Percentiles rank a stretch among this genome's conserved stretches.
Conservation (phyloP, 129 eudicot genomes). For the Centaurea solstitialis region DNA sequence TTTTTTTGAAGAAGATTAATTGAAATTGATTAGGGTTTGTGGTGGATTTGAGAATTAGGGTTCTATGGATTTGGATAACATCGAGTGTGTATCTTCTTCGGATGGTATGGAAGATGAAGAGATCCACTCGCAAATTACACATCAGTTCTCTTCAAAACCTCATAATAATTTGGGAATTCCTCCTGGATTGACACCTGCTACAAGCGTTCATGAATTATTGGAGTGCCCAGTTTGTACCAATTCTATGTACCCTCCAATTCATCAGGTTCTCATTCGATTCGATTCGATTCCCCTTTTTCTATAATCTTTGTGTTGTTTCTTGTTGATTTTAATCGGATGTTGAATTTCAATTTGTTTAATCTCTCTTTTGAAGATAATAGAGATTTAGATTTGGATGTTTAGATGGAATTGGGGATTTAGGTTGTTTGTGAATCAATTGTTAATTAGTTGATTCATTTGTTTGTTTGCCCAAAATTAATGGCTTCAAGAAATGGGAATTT, state of each 20-base stretch:
- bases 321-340: slow-evolving; percentile 11
- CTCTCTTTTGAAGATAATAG: background rate
- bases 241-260: slow-evolving; percentile 98
- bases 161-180: slow-evolving; percentile 31
- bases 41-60: slow-evolving; percentile 1
- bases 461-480: background rate
- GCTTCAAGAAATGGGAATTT: slow-evolving; percentile 6
- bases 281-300: background rate
- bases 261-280: slow-evolving; percentile 91
- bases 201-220: slow-evolving; percentile 90
- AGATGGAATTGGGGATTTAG: background rate
- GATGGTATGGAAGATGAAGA: slow-evolving; percentile 93
- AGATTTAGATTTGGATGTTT: background rate
- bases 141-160: slow-evolving; percentile 49
- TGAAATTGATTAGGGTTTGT: background rate
- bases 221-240: slow-evolving; percentile 99
- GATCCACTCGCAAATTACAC: slow-evolving; percentile 51
- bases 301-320: background rate
- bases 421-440: slow-evolving; percentile 5
- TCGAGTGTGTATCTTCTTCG: slow-evolving; percentile 79
- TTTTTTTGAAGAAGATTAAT: no score
- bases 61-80: slow-evolving; percentile 67
- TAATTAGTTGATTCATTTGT: slow-evolving; percentile 11
- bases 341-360: background rate
- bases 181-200: slow-evolving; percentile 70